phyloP scores from a whole-genome alignment of 2,329 filamentous ascomycete species.

The Lasiodiplodia sp. region DNA sequence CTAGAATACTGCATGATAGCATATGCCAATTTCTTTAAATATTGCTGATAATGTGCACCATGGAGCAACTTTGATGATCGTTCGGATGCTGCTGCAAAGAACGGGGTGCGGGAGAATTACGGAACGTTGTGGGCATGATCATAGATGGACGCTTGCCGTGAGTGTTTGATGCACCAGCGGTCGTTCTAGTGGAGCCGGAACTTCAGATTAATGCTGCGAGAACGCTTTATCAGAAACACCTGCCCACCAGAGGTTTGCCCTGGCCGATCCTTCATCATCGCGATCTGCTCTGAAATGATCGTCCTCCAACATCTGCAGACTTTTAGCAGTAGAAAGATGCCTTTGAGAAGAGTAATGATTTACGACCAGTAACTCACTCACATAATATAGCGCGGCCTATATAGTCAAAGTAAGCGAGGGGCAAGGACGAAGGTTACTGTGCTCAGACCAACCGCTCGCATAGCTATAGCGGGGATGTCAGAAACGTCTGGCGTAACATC shows the following conservation, averaged over 20 bases:
- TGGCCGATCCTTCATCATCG: neutral
- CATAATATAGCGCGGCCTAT: neutral
- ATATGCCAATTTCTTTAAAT: too few relatives aligned
- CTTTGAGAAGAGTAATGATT: neutral
- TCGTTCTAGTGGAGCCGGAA: neutral
- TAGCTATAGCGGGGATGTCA: neutral
- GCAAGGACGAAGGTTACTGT: neutral
- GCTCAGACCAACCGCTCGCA: neutral
- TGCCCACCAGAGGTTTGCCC: neutral
- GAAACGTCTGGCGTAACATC: constrained; percentile 13
- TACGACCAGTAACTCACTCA: neutral
- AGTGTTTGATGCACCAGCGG: too few relatives aligned
- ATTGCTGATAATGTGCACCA: too few relatives aligned
- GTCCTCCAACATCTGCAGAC: neutral
- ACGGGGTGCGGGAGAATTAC: neutral
- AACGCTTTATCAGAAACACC: neutral
- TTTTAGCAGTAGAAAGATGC: neutral
- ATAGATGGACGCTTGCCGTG: too few relatives aligned
- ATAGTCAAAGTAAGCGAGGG: neutral
- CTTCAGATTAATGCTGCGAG: neutral
- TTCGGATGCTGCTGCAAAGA: too few relatives aligned
- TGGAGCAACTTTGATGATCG: too few relatives aligned
- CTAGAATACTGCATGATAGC: too few relatives aligned
- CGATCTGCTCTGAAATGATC: neutral
- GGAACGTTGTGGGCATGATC: neutral